Percentiles rank a stretch among this genome's conserved stretches.
These are phyloP conservation scores for Drechslerella coelobrocha DNA, from an alignment of 2,329 filamentous ascomycete genomes.

Conservation along the genomic window DNA sequence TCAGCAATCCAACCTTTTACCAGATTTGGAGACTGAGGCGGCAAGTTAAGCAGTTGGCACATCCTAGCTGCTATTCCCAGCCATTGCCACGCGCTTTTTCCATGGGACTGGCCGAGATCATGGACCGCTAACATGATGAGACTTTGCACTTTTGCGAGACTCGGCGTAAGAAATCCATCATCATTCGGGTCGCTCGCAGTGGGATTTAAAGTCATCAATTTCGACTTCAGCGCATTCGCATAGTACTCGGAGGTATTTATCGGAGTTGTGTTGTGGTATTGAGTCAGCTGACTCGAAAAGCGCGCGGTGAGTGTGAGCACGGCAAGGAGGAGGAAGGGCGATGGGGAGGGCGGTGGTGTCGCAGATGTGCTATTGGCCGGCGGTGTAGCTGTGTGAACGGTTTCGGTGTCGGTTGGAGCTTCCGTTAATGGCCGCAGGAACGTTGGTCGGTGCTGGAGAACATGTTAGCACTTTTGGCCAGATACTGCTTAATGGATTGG, in stretches of 20 bases:
- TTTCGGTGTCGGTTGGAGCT: constrained; percentile 36
- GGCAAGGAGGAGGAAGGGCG: constrained; percentile 66
- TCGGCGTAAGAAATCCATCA: constrained; percentile 62
- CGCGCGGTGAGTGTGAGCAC: constrained; percentile 73
- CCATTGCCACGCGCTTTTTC: constrained; percentile 70
- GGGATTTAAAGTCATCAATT: constrained; percentile 63
- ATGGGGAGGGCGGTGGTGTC: constrained; percentile 40
- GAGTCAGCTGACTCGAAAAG: constrained; percentile 69
- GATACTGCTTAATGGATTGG: constrained; percentile 58
- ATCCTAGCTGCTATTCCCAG: constrained; percentile 68
- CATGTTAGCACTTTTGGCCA: constrained; percentile 49
- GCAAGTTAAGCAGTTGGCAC: constrained; percentile 47
- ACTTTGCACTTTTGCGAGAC: constrained; percentile 71
- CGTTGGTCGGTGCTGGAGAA: constrained; percentile 57
- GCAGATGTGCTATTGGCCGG: constrained; percentile 45
- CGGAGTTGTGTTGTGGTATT: constrained; percentile 60
- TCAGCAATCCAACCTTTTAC: constrained; percentile 64
- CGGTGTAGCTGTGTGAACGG: constrained; percentile 41
- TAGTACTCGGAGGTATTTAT: constrained; percentile 53
- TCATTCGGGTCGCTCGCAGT: constrained; percentile 65
- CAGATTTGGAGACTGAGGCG: constrained; percentile 55
- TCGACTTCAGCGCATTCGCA: constrained; percentile 60
- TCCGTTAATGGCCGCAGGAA: constrained; percentile 56
- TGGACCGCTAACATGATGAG: constrained; percentile 75
- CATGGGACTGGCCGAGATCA: constrained; percentile 68